Evolutionary conservation across 805 yeast genomes (phyloP).

Genomic region (Starmerella asiatica): DNA sequence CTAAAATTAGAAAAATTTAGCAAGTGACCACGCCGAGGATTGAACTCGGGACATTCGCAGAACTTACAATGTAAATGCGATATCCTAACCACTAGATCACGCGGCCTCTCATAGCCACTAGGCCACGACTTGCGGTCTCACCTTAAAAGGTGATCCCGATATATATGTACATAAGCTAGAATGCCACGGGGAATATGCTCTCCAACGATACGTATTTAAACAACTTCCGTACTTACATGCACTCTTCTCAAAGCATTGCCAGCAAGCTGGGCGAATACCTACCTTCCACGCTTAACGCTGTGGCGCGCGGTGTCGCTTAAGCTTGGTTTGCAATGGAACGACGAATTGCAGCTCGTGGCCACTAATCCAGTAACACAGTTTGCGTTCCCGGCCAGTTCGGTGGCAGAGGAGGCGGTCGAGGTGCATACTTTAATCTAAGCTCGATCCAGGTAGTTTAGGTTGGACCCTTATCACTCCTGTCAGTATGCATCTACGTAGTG

Average conservation of each 20-base stretch:
- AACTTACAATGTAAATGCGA: constrained; percentile 18
- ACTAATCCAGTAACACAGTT: constrained; percentile 68
- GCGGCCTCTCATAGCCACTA: constrained; percentile 10
- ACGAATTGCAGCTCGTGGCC: constrained; percentile 44
- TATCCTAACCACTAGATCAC: constrained; percentile 23
- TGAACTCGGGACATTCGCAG: constrained; percentile 23
- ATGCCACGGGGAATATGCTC: no score
- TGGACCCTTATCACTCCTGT: background rate
- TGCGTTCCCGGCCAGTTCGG: constrained; percentile 48
- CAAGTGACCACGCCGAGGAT: constrained; percentile 22
- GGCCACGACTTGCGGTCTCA: constrained; percentile 3
- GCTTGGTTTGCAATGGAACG: constrained; percentile 77
- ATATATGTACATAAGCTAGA: no score
- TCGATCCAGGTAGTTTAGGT: no score
- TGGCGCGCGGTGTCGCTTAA: constrained; percentile 61
- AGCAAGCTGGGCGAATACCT: no score
- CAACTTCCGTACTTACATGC: no score
- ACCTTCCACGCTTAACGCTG: no score
- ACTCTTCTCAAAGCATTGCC: no score
- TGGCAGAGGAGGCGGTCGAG: constrained; percentile 54
- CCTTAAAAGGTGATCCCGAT: background rate
- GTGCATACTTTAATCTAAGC: no score
- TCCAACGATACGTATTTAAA: no score
- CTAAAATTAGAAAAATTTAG: background rate
- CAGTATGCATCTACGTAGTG: background rate